Percentiles rank a stretch among this genome's conserved stretches.
Conservation (phyloP, 768 basidiomycete genomes). For the Tricholoma sp. region DNA sequence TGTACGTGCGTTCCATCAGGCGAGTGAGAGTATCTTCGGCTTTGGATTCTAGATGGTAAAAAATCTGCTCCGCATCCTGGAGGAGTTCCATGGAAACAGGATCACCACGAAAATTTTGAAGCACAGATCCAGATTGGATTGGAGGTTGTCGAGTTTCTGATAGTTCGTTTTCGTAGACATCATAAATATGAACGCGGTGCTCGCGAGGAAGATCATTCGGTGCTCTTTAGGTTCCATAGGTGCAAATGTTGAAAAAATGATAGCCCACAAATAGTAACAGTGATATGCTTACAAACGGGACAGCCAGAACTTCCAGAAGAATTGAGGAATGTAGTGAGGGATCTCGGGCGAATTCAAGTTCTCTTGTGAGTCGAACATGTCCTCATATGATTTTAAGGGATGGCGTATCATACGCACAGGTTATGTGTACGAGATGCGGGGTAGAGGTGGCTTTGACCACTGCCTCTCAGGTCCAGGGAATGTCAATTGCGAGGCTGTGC, state of each 20-base stretch:
- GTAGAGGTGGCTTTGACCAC: neutral
- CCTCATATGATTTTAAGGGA: neutral
- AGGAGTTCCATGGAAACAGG: slow-evolving; percentile 30
- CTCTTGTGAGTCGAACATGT: neutral
- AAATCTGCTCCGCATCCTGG: slow-evolving; percentile 37
- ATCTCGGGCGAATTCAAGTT: slow-evolving; percentile 11
- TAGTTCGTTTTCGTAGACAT: slow-evolving; percentile 47
- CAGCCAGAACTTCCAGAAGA: slow-evolving; percentile 48
- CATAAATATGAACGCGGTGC: slow-evolving; percentile 45
- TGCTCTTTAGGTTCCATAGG: slow-evolving; percentile 11
- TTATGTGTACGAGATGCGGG: too few species aligned
- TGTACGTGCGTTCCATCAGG: slow-evolving; percentile 28
- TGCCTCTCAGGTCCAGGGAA: neutral
- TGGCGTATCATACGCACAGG: neutral
- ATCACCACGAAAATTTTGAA: slow-evolving; percentile 36
- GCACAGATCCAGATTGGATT: slow-evolving; percentile 26
- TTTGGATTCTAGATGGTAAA: slow-evolving; percentile 36
- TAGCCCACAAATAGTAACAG: neutral
- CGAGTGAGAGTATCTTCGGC: slow-evolving; percentile 34
- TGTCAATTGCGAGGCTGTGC: neutral
- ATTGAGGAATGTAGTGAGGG: slow-evolving; percentile 38
- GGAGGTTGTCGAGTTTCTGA: slow-evolving; percentile 38
- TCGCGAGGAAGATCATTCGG: slow-evolving; percentile 22
- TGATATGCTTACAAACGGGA: slow-evolving; percentile 32
- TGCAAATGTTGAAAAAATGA: neutral